phyloP scores from a whole-genome alignment of 1,284 basidiomycete species.

The Kwoniella shivajii region DNA sequence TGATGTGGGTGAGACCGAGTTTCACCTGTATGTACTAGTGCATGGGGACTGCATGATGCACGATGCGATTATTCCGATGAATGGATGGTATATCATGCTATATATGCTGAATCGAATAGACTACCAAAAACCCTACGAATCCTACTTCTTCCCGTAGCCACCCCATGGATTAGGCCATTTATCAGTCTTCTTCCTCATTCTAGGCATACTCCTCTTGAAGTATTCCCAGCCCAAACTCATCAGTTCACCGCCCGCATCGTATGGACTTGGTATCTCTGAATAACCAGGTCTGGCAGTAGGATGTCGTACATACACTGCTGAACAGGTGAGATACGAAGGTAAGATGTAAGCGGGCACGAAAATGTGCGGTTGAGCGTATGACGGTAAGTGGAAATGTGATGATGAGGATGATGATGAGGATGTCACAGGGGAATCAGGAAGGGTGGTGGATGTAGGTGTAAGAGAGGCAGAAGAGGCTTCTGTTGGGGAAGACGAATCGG shows the following conservation, averaged over 20 bases:
- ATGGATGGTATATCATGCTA: conserved; percentile 2
- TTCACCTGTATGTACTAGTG: no score
- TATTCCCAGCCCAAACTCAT: conserved; percentile 86
- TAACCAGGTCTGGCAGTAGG: conserved; percentile 90
- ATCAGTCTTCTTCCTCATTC: conserved; percentile 66
- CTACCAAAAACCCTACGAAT: background rate
- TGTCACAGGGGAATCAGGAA: conserved; percentile 12
- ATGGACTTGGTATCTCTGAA: conserved; percentile 90
- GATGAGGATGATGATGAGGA: conserved; percentile 23
- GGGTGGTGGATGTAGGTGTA: conserved; percentile 32
- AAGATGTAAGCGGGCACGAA: conserved; percentile 97
- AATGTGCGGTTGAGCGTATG: conserved; percentile 84
- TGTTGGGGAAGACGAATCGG: conserved; percentile 16
- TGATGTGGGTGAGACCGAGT: no score
- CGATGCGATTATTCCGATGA: no score
- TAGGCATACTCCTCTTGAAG: conserved; percentile 67
- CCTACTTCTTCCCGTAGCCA: conserved; percentile 28
- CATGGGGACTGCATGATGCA: no score
- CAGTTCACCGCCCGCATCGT: conserved; percentile 87
- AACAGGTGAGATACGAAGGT: conserved; percentile 86
- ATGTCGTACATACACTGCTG: conserved; percentile 90
- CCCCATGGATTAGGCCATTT: conserved; percentile 64
- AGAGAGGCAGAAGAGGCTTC: conserved; percentile 40
- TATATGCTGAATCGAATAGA: conserved; percentile 3
- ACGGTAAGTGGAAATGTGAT: conserved; percentile 74